Conservation (phyloP, 176 grass and related monocot genomes). For the Zea mays region DNA sequence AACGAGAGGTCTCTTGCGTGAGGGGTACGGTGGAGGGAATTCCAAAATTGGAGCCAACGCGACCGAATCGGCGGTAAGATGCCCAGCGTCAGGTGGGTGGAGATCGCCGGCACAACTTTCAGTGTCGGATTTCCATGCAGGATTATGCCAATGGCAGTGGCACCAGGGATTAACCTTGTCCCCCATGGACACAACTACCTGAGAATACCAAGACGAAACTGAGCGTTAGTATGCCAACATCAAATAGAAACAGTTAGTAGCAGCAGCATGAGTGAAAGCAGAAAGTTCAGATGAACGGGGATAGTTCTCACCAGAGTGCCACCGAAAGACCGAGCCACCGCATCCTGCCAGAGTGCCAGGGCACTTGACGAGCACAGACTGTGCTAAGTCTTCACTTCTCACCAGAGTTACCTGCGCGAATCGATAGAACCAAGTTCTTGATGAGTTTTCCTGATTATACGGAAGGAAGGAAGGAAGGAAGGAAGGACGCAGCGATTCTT, state of each 20-base stretch:
- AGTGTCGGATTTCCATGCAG: constrained; percentile 54
- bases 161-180: constrained; percentile 59
- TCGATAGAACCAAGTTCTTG: neutral
- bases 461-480: neutral
- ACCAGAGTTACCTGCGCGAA: constrained; percentile 21
- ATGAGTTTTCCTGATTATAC: neutral
- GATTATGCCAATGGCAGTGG: constrained; percentile 43
- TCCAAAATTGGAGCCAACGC: constrained; percentile 31
- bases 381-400: neutral
- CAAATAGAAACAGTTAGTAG: constrained; percentile 4
- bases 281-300: constrained; percentile 41
- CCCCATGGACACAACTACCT: constrained; percentile 54
- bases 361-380: neutral
- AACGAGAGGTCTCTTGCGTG: constrained; percentile 43
- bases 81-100: constrained; percentile 38
- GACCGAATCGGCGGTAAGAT: constrained; percentile 42
- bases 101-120: constrained; percentile 36
- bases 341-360: constrained; percentile 35
- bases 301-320: too few relatives aligned
- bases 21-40: constrained; percentile 1
- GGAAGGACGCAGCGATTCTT: neutral
- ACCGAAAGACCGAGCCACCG: constrained; percentile 57
- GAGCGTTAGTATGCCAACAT: neutral
- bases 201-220: constrained; percentile 28
- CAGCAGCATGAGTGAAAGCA: constrained; percentile 13